Conservation (phyloP, 2,329 filamentous ascomycete genomes). For the Fusarium buharicum region DNA sequence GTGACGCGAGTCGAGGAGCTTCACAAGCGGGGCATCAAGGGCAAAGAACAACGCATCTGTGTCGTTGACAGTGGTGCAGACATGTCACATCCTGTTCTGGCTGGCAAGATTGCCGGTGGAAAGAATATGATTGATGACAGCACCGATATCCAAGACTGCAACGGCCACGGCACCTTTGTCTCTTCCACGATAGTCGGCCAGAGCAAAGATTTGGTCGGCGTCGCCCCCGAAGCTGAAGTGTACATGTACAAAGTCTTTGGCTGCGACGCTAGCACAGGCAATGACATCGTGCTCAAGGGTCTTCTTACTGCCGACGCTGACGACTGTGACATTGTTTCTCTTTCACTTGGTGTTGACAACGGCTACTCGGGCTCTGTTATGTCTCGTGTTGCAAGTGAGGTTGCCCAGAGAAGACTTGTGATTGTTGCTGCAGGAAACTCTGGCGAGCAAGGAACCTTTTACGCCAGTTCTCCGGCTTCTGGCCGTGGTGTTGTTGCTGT, state of each 20-base stretch:
- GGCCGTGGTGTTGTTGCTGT: slow-evolving; percentile 25
- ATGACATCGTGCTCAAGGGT: slow-evolving; percentile 39
- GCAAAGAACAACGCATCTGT: slow-evolving; percentile 34
- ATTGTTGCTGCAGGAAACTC: slow-evolving; percentile 28
- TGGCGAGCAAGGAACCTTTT: slow-evolving; percentile 20
- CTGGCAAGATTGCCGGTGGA: slow-evolving; percentile 29
- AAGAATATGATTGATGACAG: slow-evolving; percentile 33
- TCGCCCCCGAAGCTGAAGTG: slow-evolving; percentile 36
- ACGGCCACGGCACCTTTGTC: slow-evolving; percentile 38
- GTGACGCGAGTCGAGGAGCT: slow-evolving; percentile 30
- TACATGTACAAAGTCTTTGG: slow-evolving; percentile 45
- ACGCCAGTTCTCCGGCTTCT: slow-evolving; percentile 26
- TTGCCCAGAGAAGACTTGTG: slow-evolving; percentile 20
- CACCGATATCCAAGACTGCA: slow-evolving; percentile 29
- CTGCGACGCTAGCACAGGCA: slow-evolving; percentile 24
- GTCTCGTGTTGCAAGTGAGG: not conserved
- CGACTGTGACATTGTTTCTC: slow-evolving; percentile 6
- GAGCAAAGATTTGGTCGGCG: slow-evolving; percentile 29
- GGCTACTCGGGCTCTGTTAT: too few relatives aligned
- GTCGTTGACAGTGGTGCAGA: slow-evolving; percentile 39
- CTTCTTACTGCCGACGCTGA: slow-evolving; percentile 39
- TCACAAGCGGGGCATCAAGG: slow-evolving; percentile 33
- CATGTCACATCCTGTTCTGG: slow-evolving; percentile 24
- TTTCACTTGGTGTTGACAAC: too few relatives aligned
- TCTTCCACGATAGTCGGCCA: slow-evolving; percentile 24